phyloP scores from a whole-genome alignment of 352 stramenopile species.

The Pythium coloratum region DNA sequence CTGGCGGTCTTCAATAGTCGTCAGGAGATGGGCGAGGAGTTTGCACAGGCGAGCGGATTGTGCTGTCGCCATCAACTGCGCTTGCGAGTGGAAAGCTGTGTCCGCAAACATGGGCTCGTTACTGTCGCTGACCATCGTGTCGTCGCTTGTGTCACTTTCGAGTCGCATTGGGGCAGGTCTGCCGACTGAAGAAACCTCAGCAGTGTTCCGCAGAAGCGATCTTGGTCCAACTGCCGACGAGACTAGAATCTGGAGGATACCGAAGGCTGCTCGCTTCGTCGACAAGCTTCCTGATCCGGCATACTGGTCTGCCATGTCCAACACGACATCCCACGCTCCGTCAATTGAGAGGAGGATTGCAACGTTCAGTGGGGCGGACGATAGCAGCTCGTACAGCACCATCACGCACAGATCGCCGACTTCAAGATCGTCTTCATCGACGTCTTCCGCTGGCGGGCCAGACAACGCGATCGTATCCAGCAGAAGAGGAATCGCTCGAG shows the following conservation, averaged over 20 bases:
- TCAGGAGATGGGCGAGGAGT: slow-evolving; percentile 62
- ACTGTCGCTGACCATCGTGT: slow-evolving; percentile 8
- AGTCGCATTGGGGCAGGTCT: background rate
- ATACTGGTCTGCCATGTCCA: slow-evolving; percentile 27
- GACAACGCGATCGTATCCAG: slow-evolving; percentile 27
- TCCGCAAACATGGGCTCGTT: slow-evolving; percentile 12
- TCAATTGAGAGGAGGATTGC: slow-evolving; percentile 17
- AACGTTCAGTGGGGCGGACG: slow-evolving; percentile 25
- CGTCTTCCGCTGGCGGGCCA: background rate
- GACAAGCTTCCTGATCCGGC: background rate
- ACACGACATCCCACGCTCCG: slow-evolving; percentile 19
- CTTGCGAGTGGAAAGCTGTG: slow-evolving; percentile 8
- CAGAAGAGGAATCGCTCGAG: slow-evolving; percentile 60
- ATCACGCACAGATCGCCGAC: slow-evolving; percentile 22
- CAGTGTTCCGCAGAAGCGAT: slow-evolving; percentile 16
- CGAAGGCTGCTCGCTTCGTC: slow-evolving; percentile 22
- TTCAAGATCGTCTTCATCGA: background rate
- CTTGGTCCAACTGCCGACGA: slow-evolving; percentile 16
- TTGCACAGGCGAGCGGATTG: slow-evolving; percentile 47
- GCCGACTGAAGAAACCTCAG: background rate
- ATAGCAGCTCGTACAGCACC: slow-evolving; percentile 25
- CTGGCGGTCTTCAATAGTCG: slow-evolving; percentile 74
- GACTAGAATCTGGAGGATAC: slow-evolving; percentile 21
- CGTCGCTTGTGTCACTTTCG: slow-evolving; percentile 20
- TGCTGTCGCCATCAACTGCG: slow-evolving; percentile 13